These are phyloP conservation scores for Paecilomyces formosus DNA, from an alignment of 2,329 filamentous ascomycete genomes.

Conservation along the genomic window DNA sequence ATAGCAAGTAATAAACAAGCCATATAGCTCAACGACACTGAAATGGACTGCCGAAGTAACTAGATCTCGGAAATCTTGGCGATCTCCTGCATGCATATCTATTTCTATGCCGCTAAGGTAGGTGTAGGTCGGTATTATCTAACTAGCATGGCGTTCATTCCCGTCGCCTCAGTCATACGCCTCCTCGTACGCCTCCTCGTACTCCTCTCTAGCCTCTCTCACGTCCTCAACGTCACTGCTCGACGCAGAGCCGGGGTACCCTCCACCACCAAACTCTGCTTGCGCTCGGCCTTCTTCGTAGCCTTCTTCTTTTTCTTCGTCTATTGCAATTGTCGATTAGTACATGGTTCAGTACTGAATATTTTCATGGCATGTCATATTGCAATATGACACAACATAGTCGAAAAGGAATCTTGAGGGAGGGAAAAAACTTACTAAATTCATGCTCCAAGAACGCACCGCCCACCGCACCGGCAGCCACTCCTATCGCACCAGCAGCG, in stretches of 20 bases:
- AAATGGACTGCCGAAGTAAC: no score
- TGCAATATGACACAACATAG: not conserved
- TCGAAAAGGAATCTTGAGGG: not conserved
- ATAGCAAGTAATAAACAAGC: no score
- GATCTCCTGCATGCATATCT: not conserved
- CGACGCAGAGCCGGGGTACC: not conserved
- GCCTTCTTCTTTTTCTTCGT: not conserved
- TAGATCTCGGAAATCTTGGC: no score
- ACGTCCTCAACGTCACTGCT: not conserved
- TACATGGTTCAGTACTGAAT: no score
- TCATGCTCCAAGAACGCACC: constrained; percentile 52
- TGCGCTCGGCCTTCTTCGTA: not conserved
- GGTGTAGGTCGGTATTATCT: not conserved
- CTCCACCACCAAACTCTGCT: not conserved
- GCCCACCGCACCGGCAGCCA: constrained; percentile 50
- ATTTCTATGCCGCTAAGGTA: no score
- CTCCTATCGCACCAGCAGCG: constrained; percentile 50
- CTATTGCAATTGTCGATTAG: no score
- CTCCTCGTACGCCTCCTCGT: not conserved
- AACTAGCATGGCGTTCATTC: not conserved
- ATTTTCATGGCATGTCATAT: no score
- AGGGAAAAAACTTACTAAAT: constrained; percentile 39
- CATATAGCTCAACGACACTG: no score
- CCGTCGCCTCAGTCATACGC: not conserved
- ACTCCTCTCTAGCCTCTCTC: not conserved